Evolutionary conservation across 1,284 basidiomycete genomes (phyloP), one percentile per base, ranked within the genome.

Genomic region (Pseudozyma hubeiensis): DNA sequence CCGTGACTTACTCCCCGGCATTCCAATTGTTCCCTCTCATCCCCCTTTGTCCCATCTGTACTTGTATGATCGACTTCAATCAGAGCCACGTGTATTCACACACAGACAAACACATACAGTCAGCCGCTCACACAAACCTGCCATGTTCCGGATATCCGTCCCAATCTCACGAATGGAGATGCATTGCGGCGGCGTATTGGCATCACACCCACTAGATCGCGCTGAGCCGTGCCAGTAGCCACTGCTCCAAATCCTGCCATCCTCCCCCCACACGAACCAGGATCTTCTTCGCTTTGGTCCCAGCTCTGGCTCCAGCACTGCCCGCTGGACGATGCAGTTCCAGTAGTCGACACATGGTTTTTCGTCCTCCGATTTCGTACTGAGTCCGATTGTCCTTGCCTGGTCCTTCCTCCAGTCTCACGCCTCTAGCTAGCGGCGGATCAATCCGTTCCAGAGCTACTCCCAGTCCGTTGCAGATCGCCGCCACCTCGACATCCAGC

Each of bases 211-310:
- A 29, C 47, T 49, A 73, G 35, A 55, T 48, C n/a, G 58, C 40
- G 52, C 68, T 57, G 29, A 75, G 67, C 16, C 63, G 64, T 11
- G 43, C 64, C 9, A 78, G 54, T 78, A 93, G 88, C 85, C 92
- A 93, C 75, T 91, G 85, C 78, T 89, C 89, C 67, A 94, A 86
- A 85, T 93, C 92, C 82, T 93, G 91, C 93, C 92, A 94, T 43
- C 92, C 92, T 31, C 82, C 82, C 5, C 78, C 81, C 3, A 82
- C 82, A 10, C 82, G 66, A 10, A 80, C 80, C 39, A 81, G 68
- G n/a, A 83, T 68, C 53, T 81, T 81, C 37, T 71, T 75, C 14
- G 75, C 74, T 40, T 81, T 81, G 17, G 71, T 78, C 3, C 70
- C 68, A 2, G 67, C 69, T 34, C 70, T 73, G 16, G 64, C 68